These are phyloP conservation scores for Pulveroboletus sp. DNA, from an alignment of 768 basidiomycete genomes.

Conservation along the genomic window DNA sequence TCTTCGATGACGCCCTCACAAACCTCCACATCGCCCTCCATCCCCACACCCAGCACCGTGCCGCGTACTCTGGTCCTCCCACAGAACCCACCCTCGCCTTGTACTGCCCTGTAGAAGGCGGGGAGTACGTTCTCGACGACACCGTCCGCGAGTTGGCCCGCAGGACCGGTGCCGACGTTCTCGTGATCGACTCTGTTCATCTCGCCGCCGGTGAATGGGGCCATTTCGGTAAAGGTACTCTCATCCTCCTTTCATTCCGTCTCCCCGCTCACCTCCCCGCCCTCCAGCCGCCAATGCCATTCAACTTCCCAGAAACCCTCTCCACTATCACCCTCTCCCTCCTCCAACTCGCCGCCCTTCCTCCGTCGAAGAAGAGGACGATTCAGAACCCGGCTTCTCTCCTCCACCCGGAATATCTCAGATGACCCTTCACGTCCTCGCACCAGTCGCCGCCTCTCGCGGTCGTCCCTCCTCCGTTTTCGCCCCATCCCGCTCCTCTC, in stretches of 20 bases:
- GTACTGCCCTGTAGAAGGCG: slow-evolving; percentile 80
- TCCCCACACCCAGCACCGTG: slow-evolving; percentile 75
- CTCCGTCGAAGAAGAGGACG: slow-evolving; percentile 41
- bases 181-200: slow-evolving; percentile 80
- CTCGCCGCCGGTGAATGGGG: slow-evolving; percentile 89
- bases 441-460: slow-evolving; percentile 34
- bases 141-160: slow-evolving; percentile 76
- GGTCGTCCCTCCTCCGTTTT: slow-evolving; percentile 31
- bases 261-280: slow-evolving; percentile 6
- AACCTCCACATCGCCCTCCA: slow-evolving; percentile 75
- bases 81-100: slow-evolving; percentile 80
- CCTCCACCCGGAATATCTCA: slow-evolving; percentile 34
- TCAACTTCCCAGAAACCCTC: slow-evolving; percentile 67
- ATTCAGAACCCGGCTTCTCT: slow-evolving; percentile 46
- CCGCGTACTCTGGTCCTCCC: slow-evolving; percentile 55
- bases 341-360: slow-evolving; percentile 26
- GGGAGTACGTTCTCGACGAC: slow-evolving; percentile 75
- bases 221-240: slow-evolving; percentile 70
- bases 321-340: slow-evolving; percentile 53
- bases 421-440: slow-evolving; percentile 46
- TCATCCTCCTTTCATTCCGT: neutral
- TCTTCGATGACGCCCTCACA: slow-evolving; percentile 71
- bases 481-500: slow-evolving; percentile 38
- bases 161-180: slow-evolving; percentile 71
- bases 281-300: slow-evolving; percentile 61